Percentiles rank a stretch among this genome's conserved stretches.
Conservation (phyloP, 306 rosid genomes). For the Lagenaria siceraria region DNA sequence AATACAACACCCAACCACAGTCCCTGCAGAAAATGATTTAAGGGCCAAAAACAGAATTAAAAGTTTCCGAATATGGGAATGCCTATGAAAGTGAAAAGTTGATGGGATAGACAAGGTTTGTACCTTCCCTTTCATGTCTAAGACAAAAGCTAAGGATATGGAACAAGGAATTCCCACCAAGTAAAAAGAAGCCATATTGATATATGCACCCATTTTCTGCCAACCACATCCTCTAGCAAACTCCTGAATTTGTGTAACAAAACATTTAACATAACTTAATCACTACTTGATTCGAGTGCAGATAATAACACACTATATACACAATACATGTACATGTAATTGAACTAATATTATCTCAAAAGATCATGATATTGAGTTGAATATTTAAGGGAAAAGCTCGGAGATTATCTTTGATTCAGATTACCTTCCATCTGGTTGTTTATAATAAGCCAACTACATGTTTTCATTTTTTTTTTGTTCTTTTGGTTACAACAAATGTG, state of each 20-base stretch:
- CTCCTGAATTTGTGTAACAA: slow-evolving; percentile 16
- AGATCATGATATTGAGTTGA: too few species aligned
- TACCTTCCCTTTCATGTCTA: slow-evolving; percentile 8
- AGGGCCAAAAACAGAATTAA: too few species aligned
- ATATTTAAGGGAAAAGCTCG: too few species aligned
- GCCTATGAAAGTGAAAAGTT: neutral
- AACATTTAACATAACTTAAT: neutral
- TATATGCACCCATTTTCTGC: slow-evolving; percentile 18
- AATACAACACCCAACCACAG: slow-evolving; percentile 25
- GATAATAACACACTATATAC: too few species aligned
- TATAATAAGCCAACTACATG: too few species aligned
- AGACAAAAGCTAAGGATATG: slow-evolving; percentile 3
- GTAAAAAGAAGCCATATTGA: slow-evolving; percentile 14
- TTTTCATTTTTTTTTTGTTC: too few species aligned
- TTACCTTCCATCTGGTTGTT: too few species aligned
- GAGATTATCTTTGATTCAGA: too few species aligned
- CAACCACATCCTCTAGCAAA: slow-evolving; percentile 18
- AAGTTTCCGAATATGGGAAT: neutral
- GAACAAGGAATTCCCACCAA: slow-evolving; percentile 10
- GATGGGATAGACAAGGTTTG: neutral
- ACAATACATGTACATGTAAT: too few species aligned
- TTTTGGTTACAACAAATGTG: too few species aligned
- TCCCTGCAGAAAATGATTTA: slow-evolving; percentile 14
- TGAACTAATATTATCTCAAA: too few species aligned
- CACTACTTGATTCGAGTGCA: too few species aligned